phyloP scores from a whole-genome alignment of 2,329 filamentous ascomycete species.

The Colletotrichum coccodes region DNA sequence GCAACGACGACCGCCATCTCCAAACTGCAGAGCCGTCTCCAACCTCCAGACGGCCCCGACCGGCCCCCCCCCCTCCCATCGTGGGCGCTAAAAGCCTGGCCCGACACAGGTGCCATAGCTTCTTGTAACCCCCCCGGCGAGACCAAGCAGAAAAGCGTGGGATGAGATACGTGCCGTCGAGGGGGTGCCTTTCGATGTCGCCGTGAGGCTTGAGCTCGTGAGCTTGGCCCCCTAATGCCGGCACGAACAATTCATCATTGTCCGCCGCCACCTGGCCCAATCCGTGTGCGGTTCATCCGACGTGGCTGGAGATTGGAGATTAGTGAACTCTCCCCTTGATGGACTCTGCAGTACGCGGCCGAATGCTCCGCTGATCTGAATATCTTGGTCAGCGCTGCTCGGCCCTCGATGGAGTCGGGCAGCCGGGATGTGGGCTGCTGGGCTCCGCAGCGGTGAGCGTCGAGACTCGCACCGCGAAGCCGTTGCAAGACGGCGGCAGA shows the following conservation, averaged over 20 bases:
- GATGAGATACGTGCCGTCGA: neutral
- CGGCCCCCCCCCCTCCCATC: neutral
- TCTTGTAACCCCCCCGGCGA: neutral
- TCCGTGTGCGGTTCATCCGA: neutral
- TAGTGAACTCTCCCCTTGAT: neutral
- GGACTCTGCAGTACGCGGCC: neutral
- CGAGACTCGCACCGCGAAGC: neutral
- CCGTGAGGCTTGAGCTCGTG: neutral
- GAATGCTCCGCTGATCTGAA: neutral
- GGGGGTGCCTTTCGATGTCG: neutral
- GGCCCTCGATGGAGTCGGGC: neutral
- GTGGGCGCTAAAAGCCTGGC: neutral
- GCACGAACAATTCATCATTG: neutral
- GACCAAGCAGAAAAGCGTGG: neutral
- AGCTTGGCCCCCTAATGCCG: neutral
- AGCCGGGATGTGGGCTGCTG: conserved; percentile 1
- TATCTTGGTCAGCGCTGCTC: neutral
- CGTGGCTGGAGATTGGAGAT: neutral
- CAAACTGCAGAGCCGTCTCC: neutral
- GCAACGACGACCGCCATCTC: neutral
- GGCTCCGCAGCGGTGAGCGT: neutral
- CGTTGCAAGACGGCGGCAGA: neutral
- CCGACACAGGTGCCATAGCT: neutral
- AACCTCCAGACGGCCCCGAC: neutral
- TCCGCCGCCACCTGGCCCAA: neutral